A percentile compares a stretch with the other conserved stretches of the same genome.
These are phyloP conservation scores for Sclerotinia trifoliorum DNA, from an alignment of 2,329 filamentous ascomycete genomes.

Conservation along the genomic window DNA sequence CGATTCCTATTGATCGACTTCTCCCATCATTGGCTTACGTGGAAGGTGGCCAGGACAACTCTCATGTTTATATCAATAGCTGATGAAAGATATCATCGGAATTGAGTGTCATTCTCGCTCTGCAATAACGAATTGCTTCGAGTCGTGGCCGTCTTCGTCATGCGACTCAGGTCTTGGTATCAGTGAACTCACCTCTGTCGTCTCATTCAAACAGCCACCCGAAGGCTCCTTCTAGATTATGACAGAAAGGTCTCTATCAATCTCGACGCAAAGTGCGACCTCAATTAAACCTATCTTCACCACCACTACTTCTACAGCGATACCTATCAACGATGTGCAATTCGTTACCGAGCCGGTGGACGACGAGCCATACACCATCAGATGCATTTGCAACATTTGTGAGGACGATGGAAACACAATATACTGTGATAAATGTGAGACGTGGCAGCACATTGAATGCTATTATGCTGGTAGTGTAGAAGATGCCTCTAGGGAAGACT, in stretches of 20 bases:
- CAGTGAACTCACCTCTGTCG: conserved; percentile 40
- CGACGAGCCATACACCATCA: conserved; percentile 90
- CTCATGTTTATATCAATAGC: conserved; percentile 27
- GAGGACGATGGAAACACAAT: conserved; percentile 98
- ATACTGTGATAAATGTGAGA: conserved; percentile 91
- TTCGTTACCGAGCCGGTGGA: conserved; percentile 51
- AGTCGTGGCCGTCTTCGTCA: conserved; percentile 42
- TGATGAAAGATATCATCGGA: conserved; percentile 35
- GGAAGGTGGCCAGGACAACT: conserved; percentile 9
- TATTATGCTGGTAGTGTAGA: conserved; percentile 78
- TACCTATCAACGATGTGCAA: conserved; percentile 35
- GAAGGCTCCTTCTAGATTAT: conserved; percentile 43
- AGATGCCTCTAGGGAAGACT: conserved; percentile 68
- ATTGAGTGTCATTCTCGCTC: conserved; percentile 30
- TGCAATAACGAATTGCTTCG: conserved; percentile 37
- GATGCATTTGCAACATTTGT: conserved; percentile 91
- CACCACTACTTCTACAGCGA: conserved; percentile 29
- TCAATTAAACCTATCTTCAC: conserved; percentile 33
- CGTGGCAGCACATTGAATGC: conserved; percentile 97
- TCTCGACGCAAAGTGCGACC: conserved; percentile 41
- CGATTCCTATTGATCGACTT: conserved; percentile 11
- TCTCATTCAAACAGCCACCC: conserved; percentile 38
- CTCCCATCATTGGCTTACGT: conserved; percentile 17
- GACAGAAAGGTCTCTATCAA: conserved; percentile 42
- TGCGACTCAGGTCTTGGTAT: conserved; percentile 41